A percentile compares a stretch with the other conserved stretches of the same genome.
Evolutionary conservation across 805 yeast genomes (phyloP).

Genomic region (Hanseniaspora pseudoguilliermondii): DNA sequence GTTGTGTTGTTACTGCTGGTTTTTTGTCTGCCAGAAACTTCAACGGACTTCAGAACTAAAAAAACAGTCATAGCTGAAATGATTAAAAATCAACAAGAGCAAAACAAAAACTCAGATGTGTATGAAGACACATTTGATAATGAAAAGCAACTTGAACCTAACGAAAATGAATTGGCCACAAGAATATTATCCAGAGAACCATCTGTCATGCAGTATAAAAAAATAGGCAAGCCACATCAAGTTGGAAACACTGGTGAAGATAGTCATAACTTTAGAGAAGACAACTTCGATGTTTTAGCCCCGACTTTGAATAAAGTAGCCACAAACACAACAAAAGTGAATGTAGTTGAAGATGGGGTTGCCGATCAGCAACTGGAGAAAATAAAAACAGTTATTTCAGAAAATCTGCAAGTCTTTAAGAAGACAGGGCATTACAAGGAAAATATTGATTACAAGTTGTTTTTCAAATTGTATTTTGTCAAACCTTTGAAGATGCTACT

Average conservation of each 20-base stretch:
- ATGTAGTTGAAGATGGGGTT: not conserved
- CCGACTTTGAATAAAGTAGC: slow-evolving; percentile 21
- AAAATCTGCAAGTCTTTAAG: slow-evolving; percentile 2
- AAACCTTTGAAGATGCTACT: slow-evolving; percentile 52
- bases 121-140: slow-evolving; percentile 2
- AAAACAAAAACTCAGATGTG: slow-evolving; percentile 29
- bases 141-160: not conserved
- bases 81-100: slow-evolving; percentile 35
- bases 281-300: slow-evolving; percentile 18
- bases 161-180: not conserved
- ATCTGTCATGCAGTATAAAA: slow-evolving; percentile 12
- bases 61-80: slow-evolving; percentile 24
- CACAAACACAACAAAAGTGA: slow-evolving; percentile 11
- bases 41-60: slow-evolving; percentile 42
- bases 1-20: slow-evolving; percentile 36
- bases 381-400: slow-evolving; percentile 17
- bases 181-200: slow-evolving; percentile 11
- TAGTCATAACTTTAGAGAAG: slow-evolving; percentile 16
- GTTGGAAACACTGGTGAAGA: not conserved
- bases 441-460: slow-evolving; percentile 20
- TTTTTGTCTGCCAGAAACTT: slow-evolving; percentile 63
- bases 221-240: not conserved
- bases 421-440: slow-evolving; percentile 16
- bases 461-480: slow-evolving; percentile 36
- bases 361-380: slow-evolving; percentile 7